Conservation (phyloP, 176 grass and related monocot species). For the Puya raimondii region DNA sequence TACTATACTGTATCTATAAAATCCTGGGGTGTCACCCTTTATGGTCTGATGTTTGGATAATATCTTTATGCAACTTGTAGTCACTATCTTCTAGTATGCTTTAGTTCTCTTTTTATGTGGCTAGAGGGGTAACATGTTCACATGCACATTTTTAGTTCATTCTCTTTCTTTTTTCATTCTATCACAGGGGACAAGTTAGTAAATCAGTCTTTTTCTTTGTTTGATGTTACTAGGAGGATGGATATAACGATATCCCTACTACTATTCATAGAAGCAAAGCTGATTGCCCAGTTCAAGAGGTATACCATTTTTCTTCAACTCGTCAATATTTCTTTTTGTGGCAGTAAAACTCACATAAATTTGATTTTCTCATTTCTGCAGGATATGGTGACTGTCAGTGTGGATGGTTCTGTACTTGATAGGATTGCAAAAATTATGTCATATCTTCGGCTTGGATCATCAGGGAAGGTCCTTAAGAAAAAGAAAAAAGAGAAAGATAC, state of each 20-base stretch:
- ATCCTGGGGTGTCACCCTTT: no score
- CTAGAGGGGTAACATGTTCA: background rate
- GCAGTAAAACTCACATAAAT: background rate
- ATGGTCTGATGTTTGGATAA: no score
- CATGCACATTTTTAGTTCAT: background rate
- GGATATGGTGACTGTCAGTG: conserved; percentile 91
- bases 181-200: background rate
- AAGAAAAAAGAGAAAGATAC: conserved; percentile 93
- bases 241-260: conserved; percentile 85
- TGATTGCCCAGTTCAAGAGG: conserved; percentile 80
- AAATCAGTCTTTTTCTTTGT: conserved; percentile 8
- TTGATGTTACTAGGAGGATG: conserved; percentile 62
- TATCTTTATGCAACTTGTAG: no score
- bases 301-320: conserved; percentile 1
- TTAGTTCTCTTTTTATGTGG: background rate
- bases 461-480: conserved; percentile 97
- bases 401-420: conserved; percentile 94
- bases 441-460: conserved; percentile 95
- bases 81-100: background rate
- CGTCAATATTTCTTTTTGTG: background rate
- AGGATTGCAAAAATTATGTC: conserved; percentile 99
- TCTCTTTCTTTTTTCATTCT: background rate
- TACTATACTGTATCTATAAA: no score
- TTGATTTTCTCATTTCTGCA: conserved; percentile 34
- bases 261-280: conserved; percentile 97